Base-by-base conservation (phyloP, 768 basidiomycete genomes). In the Agaricus subrufescens region DNA sequence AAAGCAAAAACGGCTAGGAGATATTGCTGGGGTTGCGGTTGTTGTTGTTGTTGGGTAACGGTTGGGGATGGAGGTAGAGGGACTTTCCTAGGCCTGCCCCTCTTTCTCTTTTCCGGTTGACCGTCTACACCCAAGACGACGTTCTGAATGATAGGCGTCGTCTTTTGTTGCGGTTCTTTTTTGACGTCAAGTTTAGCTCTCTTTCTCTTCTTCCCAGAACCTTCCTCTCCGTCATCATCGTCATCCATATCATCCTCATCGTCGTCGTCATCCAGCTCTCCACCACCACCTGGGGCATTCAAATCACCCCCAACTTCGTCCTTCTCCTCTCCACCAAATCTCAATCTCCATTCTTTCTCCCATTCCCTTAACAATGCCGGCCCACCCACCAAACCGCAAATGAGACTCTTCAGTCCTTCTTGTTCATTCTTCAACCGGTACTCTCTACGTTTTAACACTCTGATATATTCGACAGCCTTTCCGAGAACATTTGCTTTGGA, bases 381-480 rank as follows among this genome's bases (percentile, higher is more conserved):
- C 0, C 91, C 89, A 27, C 89, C 85, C 0, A 91, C 88, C 23
- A 93, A 81, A 0, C 87, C 85, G 27, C 72, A 70, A 9, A 94
- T 67, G 39, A 95, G 77, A 1, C 80, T 71, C 63, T 86, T 86
- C 31, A 93, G 69, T 1, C 91, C 93, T 1, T 80, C 82, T 58
- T 89, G 87, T 69, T 94, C 91, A 2, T 84, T 80, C 58, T 76
- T 81, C 30, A 94, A 74, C 37, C 91, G 78, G 2, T 61, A 60
- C 65, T 94, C 93, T 19, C 93, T 78, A 62, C 81, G 82, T 73
- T 94, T 94, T 39, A 95, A 67, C 4, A 94, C 92, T 8, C 87
- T 86, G 58, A 95, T 95, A 66, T 95, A 95, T 68, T 95, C 93
- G 9, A 90, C 89, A 0, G 91, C 91, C 60, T 94, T 95, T 37